A percentile compares a stretch with the other conserved stretches of the same genome.
These are phyloP conservation scores for Ambrosiella beaveri DNA, from an alignment of 2,329 filamentous ascomycete species.

Conservation along the genomic window DNA sequence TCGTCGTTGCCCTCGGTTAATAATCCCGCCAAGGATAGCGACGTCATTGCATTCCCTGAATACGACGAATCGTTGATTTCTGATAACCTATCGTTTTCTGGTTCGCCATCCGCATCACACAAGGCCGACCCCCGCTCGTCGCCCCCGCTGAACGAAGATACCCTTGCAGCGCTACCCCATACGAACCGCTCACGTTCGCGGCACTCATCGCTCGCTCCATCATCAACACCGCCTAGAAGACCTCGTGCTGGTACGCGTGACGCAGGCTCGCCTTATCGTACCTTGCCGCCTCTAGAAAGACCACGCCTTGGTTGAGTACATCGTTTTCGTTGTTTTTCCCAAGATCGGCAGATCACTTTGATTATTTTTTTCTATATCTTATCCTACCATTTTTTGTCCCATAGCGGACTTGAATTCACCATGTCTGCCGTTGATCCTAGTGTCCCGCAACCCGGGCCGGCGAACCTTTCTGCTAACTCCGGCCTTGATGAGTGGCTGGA, in stretches of 20 bases:
- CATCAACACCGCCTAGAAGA: conserved; percentile 11
- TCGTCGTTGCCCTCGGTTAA: not conserved
- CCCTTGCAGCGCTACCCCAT: conserved; percentile 8
- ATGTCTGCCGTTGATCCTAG: conserved; percentile 8
- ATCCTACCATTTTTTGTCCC: not conserved
- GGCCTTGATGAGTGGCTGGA: conserved; percentile 93
- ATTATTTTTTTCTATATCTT: conserved; percentile 2
- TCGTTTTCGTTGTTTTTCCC: not conserved
- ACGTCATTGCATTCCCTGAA: conserved; percentile 11
- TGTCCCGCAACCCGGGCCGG: conserved; percentile 80
- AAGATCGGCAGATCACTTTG: not conserved
- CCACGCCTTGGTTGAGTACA: conserved; percentile 11
- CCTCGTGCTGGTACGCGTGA: conserved; percentile 13
- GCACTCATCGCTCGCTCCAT: conserved; percentile 10
- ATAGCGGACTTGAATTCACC: not conserved
- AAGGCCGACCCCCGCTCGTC: conserved; percentile 11
- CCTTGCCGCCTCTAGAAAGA: conserved; percentile 9
- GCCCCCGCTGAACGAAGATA: conserved; percentile 10
- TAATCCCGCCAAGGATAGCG: not conserved
- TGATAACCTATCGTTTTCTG: conserved; percentile 10
- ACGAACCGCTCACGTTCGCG: conserved; percentile 11
- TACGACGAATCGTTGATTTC: conserved; percentile 11
- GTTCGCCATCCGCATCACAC: conserved; percentile 3
- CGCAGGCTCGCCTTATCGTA: conserved; percentile 11
- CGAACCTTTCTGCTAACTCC: conserved; percentile 64